Evolutionary conservation across 2,329 filamentous ascomycete species (phyloP).

Genomic region (Colletotrichum orchidophilum): DNA sequence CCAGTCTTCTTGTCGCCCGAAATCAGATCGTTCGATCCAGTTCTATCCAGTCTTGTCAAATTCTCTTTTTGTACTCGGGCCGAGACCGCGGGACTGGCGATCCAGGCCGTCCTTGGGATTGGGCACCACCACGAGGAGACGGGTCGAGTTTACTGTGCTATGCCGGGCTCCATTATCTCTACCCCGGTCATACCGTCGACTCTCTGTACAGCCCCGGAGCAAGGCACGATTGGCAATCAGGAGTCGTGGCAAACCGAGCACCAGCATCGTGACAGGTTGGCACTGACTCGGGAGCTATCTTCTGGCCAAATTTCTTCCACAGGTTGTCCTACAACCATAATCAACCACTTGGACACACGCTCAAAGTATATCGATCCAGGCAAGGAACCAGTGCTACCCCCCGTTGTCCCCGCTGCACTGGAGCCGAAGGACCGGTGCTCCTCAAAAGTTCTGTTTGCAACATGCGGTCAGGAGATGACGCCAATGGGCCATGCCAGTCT

Average conservation of each 20-base stretch:
- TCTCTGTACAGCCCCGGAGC: not conserved
- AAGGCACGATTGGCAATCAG: not conserved
- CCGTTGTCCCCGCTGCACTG: not conserved
- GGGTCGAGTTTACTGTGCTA: not conserved
- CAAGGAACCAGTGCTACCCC: not conserved
- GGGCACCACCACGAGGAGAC: not conserved
- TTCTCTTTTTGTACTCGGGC: not conserved
- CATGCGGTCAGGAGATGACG: not conserved
- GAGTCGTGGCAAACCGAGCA: not conserved
- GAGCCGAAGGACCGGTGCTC: not conserved
- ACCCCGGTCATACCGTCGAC: slow-evolving; percentile 17
- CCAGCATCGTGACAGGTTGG: not conserved
- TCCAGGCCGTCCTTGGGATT: not conserved
- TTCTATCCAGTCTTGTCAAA: not conserved
- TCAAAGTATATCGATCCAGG: not conserved
- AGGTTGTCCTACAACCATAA: not conserved
- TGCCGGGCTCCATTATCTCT: not conserved
- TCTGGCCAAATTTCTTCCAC: not conserved
- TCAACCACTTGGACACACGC: not conserved
- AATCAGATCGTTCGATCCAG: not conserved
- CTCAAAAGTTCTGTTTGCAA: not conserved
- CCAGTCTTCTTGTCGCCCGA: not conserved
- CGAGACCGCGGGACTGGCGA: slow-evolving; percentile 16
- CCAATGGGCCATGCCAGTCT: not conserved
- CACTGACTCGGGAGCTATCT: not conserved